Evolutionary conservation across 2,329 filamentous ascomycete genomes (phyloP).

Genomic region (Didymella pomorum): DNA sequence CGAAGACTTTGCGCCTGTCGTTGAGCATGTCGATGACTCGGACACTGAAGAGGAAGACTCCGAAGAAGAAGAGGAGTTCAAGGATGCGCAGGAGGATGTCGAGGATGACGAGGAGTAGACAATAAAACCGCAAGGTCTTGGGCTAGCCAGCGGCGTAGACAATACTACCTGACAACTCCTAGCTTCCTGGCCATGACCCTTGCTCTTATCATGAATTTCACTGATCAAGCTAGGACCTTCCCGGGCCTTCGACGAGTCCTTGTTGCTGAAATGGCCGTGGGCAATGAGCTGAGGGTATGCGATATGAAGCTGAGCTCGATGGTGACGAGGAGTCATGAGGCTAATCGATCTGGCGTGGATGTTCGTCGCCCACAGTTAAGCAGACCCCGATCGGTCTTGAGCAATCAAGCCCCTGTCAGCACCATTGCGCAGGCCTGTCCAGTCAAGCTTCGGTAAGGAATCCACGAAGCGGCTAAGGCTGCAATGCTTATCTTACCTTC

Average conservation of each 20-base stretch:
- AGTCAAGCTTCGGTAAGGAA: not conserved
- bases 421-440: not conserved
- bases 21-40: conserved; percentile 27
- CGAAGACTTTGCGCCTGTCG: conserved; percentile 23
- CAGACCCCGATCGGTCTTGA: not conserved
- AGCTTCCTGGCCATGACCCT: not conserved
- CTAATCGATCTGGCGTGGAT: not conserved
- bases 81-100: conserved; percentile 16
- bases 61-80: conserved; percentile 17
- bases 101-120: not conserved
- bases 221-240: not conserved
- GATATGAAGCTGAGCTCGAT: not conserved
- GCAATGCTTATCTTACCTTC: not conserved
- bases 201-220: too few species aligned
- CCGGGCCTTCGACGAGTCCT: too few species aligned
- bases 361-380: not conserved
- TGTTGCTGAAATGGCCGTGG: too few species aligned
- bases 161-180: not conserved
- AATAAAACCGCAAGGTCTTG: not conserved
- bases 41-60: conserved; percentile 23
- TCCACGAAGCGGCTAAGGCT: not conserved
- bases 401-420: not conserved
- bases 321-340: not conserved
- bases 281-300: too few species aligned
- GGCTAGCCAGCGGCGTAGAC: not conserved